Percentiles rank a stretch among this genome's conserved stretches.
Evolutionary conservation across 176 grass and related monocot species (phyloP).

Genomic region (Bolboschoenus planiculmis): DNA sequence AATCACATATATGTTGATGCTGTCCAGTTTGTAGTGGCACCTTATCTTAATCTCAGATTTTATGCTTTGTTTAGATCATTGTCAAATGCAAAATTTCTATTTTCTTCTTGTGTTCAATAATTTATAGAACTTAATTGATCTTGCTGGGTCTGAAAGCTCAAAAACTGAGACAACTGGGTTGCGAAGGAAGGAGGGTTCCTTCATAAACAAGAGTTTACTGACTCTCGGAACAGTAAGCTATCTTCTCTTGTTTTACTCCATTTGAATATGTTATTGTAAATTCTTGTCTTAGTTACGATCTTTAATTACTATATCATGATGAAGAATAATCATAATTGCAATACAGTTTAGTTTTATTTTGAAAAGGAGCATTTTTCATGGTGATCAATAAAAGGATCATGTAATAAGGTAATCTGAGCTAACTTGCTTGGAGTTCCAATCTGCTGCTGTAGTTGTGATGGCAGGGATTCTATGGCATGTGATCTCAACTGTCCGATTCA

Average conservation of each 20-base stretch:
- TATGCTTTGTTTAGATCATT: slow-evolving; percentile 10
- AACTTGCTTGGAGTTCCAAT: not conserved
- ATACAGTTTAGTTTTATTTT: not conserved
- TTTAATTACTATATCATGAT: not conserved
- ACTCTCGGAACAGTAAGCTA: slow-evolving; percentile 91
- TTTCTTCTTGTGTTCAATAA: slow-evolving; percentile 25
- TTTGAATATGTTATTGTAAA: slow-evolving; percentile 9
- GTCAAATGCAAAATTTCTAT: slow-evolving; percentile 17
- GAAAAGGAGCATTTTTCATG: not conserved
- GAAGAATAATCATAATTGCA: not conserved
- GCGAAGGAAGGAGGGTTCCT: slow-evolving; percentile 96
- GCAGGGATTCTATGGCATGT: too few relatives aligned
- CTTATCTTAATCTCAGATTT: not conserved
- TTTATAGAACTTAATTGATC: slow-evolving; percentile 92
- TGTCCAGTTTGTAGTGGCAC: not conserved
- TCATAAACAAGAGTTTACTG: slow-evolving; percentile 97
- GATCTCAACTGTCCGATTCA: too few relatives aligned
- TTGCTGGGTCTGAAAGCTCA: slow-evolving; percentile 96
- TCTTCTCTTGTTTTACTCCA: slow-evolving; percentile 16
- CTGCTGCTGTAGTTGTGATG: too few relatives aligned
- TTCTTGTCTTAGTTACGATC: slow-evolving; percentile 18
- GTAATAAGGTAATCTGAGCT: not conserved
- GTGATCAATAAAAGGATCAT: not conserved
- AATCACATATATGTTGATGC: not conserved
- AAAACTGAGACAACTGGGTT: slow-evolving; percentile 97